These are phyloP conservation scores for Dioszegia aurantiaca DNA, from an alignment of 768 basidiomycete genomes.

Conservation along the genomic window DNA sequence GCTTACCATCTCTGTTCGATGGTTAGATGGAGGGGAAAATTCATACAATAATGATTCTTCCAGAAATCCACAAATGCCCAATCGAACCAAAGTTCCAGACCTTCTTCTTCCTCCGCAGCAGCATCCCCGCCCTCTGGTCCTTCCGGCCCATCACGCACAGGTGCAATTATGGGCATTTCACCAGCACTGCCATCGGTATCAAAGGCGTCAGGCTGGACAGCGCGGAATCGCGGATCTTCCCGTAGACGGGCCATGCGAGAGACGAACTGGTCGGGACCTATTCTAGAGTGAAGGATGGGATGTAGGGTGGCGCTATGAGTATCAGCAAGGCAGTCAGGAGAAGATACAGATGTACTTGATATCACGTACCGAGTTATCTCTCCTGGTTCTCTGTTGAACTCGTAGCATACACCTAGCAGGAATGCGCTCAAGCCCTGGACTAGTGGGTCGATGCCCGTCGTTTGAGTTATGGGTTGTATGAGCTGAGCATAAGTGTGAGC, in stretches of 20 bases:
- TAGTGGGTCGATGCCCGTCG: slow-evolving; percentile 75
- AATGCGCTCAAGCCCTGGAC: slow-evolving; percentile 89
- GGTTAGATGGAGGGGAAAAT: slow-evolving; percentile 11
- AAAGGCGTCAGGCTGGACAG: slow-evolving; percentile 77
- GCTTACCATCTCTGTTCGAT: background rate
- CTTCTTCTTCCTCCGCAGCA: slow-evolving; percentile 62
- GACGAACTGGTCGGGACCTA: slow-evolving; percentile 83
- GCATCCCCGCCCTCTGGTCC: slow-evolving; percentile 22
- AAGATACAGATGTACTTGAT: no score
- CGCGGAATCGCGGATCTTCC: slow-evolving; percentile 90
- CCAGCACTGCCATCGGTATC: slow-evolving; percentile 55
- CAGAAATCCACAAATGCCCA: slow-evolving; percentile 98
- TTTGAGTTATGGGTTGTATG: slow-evolving; percentile 90
- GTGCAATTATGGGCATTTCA: slow-evolving; percentile 11
- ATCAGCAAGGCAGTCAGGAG: no score
- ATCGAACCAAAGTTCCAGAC: slow-evolving; percentile 85
- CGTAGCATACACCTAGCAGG: slow-evolving; percentile 88
- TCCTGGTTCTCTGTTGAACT: slow-evolving; percentile 91
- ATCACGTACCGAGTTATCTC: slow-evolving; percentile 84
- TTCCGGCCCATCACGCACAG: slow-evolving; percentile 20
- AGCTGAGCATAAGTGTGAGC: slow-evolving; percentile 61
- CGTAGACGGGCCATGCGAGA: slow-evolving; percentile 81
- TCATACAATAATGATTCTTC: slow-evolving; percentile 96
- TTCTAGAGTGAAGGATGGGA: slow-evolving; percentile 76
- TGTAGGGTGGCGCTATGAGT: slow-evolving; percentile 70